Evolutionary conservation across 2,329 filamentous ascomycete species (phyloP).

Genomic region (Fusarium humuli): DNA sequence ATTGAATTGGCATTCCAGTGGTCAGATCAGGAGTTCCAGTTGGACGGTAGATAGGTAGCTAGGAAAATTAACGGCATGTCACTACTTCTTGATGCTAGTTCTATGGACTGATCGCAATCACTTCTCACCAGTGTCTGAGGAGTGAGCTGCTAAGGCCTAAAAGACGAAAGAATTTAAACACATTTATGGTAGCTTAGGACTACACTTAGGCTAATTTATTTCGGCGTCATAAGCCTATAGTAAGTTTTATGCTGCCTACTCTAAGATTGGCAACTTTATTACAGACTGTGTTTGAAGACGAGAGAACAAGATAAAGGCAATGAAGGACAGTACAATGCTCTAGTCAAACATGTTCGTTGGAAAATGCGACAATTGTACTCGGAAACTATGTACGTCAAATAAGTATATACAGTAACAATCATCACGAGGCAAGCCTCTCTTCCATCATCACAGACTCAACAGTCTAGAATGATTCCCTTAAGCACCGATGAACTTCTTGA

Average conservation of each 20-base stretch:
- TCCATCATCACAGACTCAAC: neutral
- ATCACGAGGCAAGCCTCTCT: neutral
- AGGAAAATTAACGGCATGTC: too few relatives aligned
- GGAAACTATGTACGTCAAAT: conserved; percentile 27
- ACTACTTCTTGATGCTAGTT: too few relatives aligned
- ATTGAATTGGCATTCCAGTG: neutral
- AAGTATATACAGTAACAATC: conserved; percentile 33
- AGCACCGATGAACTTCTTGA: conserved; percentile 40
- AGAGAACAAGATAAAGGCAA: neutral
- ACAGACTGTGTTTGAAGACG: neutral
- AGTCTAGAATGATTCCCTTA: neutral
- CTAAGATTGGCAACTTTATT: too few relatives aligned
- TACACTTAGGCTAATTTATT: neutral
- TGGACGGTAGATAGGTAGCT: too few relatives aligned
- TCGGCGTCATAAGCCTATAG: neutral
- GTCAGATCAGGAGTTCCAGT: neutral
- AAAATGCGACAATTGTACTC: neutral
- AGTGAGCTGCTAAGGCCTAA: neutral
- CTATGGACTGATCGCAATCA: too few relatives aligned
- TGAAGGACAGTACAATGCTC: rapidly evolving
- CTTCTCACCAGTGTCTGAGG: too few relatives aligned
- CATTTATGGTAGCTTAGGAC: neutral
- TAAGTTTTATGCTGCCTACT: too few relatives aligned
- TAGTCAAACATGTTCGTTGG: neutral
- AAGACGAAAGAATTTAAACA: neutral